phyloP scores from a whole-genome alignment of 768 basidiomycete species.

The Lactarius indigo region DNA sequence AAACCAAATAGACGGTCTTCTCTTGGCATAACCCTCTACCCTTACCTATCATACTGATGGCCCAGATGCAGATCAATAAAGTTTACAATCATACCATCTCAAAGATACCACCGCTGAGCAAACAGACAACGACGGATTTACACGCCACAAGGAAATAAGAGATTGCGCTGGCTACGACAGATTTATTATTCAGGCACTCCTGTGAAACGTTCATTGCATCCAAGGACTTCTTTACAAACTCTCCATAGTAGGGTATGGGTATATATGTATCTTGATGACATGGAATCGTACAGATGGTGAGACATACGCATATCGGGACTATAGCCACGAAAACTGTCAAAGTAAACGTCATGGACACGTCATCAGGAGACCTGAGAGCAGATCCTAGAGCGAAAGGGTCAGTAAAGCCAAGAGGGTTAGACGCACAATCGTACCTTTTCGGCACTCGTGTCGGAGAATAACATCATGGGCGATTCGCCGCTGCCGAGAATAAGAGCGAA shows the following conservation, averaged over 20 bases:
- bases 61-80: no score
- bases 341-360: conserved; percentile 13
- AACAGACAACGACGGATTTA: no score
- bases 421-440: conserved; percentile 15
- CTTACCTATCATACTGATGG: no score
- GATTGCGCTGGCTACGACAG: background rate
- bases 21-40: no score
- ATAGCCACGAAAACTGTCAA: background rate
- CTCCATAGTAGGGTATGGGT: background rate
- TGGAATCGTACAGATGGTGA: background rate
- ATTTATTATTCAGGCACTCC: background rate
- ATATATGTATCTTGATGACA: background rate
- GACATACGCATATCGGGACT: background rate
- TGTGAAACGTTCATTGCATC: background rate
- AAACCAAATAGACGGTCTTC: no score
- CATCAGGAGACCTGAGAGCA: conserved; percentile 19
- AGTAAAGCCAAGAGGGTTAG: background rate
- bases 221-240: background rate
- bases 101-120: no score
- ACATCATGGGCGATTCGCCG: conserved; percentile 13
- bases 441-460: conserved; percentile 20
- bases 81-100: no score
- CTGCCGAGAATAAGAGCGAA: conserved; percentile 18
- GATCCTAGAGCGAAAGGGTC: conserved; percentile 1
- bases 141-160: no score